Percentiles rank a stretch among this genome's conserved stretches.
These are phyloP conservation scores for Phyllachora maydis DNA, from an alignment of 2,329 filamentous ascomycete species.

Conservation along the genomic window DNA sequence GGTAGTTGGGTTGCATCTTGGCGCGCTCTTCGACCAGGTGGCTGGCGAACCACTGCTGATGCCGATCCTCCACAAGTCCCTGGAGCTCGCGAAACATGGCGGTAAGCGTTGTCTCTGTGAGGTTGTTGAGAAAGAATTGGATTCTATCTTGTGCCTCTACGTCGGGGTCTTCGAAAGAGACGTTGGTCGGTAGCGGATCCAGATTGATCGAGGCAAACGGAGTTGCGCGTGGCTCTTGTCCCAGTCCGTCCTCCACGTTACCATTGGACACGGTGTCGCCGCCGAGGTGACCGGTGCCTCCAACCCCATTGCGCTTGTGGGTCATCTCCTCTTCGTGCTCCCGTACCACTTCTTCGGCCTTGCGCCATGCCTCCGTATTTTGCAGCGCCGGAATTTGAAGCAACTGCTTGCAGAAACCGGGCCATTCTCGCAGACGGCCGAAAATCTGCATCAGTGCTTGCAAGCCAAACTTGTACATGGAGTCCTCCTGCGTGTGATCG, in stretches of 20 bases:
- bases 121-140: slow-evolving; percentile 89
- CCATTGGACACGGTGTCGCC: slow-evolving; percentile 47
- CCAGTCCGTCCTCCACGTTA: slow-evolving; percentile 38
- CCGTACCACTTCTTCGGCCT: slow-evolving; percentile 61
- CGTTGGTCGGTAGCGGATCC: slow-evolving; percentile 42
- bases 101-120: slow-evolving; percentile 74
- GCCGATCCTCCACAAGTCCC: slow-evolving; percentile 55
- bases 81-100: slow-evolving; percentile 68
- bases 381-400: slow-evolving; percentile 64
- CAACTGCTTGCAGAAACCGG: slow-evolving; percentile 77
- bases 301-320: slow-evolving; percentile 33
- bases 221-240: slow-evolving; percentile 37
- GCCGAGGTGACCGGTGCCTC: slow-evolving; percentile 17
- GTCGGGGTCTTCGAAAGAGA: slow-evolving; percentile 61
- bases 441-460: slow-evolving; percentile 85
- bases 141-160: slow-evolving; percentile 82
- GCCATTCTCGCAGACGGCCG: slow-evolving; percentile 73
- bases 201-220: slow-evolving; percentile 65
- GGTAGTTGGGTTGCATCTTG: slow-evolving; percentile 94
- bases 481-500: slow-evolving; percentile 61
- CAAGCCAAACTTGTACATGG: slow-evolving; percentile 96
- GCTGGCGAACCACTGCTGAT: slow-evolving; percentile 91
- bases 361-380: slow-evolving; percentile 66
- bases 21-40: slow-evolving; percentile 92
- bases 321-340: slow-evolving; percentile 41